Evolutionary conservation across 805 yeast species (phyloP).

Genomic region (Starmerella floris): DNA sequence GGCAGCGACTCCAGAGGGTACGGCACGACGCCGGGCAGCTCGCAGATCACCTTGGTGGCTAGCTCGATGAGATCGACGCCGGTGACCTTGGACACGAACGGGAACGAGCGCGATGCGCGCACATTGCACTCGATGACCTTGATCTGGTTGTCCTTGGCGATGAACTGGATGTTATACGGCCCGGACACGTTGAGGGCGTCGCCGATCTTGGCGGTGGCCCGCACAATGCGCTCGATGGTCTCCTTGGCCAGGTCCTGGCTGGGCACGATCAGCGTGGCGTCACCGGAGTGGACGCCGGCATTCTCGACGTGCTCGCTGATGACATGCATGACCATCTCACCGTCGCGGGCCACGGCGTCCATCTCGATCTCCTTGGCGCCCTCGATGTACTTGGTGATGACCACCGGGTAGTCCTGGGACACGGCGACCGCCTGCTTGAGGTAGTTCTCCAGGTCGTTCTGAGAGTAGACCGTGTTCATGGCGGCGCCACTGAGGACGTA

Average conservation of each 20-base stretch:
- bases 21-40: conserved; percentile 48
- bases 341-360: conserved; percentile 96
- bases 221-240: conserved; percentile 81
- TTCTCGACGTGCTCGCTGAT: conserved; percentile 97
- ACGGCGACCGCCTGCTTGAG: conserved; percentile 92
- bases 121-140: conserved; percentile 98
- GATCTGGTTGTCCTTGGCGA: conserved; percentile 87
- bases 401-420: conserved; percentile 96
- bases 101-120: conserved; percentile 98
- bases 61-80: conserved; percentile 93
- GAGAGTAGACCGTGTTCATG: conserved; percentile 89
- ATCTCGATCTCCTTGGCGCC: conserved; percentile 95
- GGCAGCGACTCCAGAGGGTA: conserved; percentile 85
- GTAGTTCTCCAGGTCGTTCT: conserved; percentile 75
- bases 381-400: conserved; percentile 90
- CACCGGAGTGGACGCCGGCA: conserved; percentile 99
- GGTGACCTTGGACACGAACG: conserved; percentile 92
- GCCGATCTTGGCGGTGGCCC: conserved; percentile 92
- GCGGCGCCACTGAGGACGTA: conserved; percentile 98
- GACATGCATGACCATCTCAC: conserved; percentile 90
- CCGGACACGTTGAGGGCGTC: conserved; percentile 91
- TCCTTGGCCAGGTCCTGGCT: conserved; percentile 90
- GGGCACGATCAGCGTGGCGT: conserved; percentile 92
- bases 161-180: conserved; percentile 93
- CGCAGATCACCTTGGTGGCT: conserved; percentile 79